Evolutionary conservation across 140 eudicot genomes (phyloP).

Genomic region (Cichorium intybus): DNA sequence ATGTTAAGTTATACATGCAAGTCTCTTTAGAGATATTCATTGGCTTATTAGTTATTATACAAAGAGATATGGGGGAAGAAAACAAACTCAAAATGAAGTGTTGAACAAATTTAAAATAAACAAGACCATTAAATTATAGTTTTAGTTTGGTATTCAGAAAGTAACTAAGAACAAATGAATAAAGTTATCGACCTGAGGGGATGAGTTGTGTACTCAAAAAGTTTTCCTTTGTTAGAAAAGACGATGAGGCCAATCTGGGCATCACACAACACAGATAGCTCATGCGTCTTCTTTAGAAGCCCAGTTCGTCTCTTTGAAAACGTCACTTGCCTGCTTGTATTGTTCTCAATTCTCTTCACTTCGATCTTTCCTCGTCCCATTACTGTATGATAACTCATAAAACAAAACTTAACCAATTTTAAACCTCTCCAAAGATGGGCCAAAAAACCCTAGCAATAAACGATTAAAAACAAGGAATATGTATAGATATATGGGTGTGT

Average conservation of each 20-base stretch:
- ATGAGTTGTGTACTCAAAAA: slow-evolving; percentile 53
- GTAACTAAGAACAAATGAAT: background rate
- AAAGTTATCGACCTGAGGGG: slow-evolving; percentile 36
- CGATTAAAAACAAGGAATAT: background rate
- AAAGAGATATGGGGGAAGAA: slow-evolving; percentile 7
- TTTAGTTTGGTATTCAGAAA: slow-evolving; percentile 4
- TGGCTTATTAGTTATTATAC: background rate
- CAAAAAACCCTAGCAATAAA: slow-evolving; percentile 8
- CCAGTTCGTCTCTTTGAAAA: slow-evolving; percentile 61
- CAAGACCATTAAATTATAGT: slow-evolving; percentile 4
- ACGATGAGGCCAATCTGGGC: slow-evolving; percentile 68
- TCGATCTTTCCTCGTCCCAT: slow-evolving; percentile 77
- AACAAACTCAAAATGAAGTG: background rate
- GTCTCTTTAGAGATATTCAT: background rate
- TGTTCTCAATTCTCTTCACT: slow-evolving; percentile 73
- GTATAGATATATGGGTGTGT: slow-evolving; percentile 9
- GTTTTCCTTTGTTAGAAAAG: slow-evolving; percentile 70
- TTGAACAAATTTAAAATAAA: slow-evolving; percentile 1
- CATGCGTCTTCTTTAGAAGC: slow-evolving; percentile 62
- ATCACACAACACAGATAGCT: slow-evolving; percentile 67
- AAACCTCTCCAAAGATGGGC: background rate
- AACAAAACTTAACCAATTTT: background rate
- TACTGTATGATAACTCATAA: background rate
- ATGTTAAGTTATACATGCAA: background rate
- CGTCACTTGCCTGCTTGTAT: slow-evolving; percentile 70